Percentiles rank a stretch among this genome's conserved stretches.
These are phyloP conservation scores for Massarina eburnea DNA, from an alignment of 2,329 filamentous ascomycete genomes.

Conservation along the genomic window DNA sequence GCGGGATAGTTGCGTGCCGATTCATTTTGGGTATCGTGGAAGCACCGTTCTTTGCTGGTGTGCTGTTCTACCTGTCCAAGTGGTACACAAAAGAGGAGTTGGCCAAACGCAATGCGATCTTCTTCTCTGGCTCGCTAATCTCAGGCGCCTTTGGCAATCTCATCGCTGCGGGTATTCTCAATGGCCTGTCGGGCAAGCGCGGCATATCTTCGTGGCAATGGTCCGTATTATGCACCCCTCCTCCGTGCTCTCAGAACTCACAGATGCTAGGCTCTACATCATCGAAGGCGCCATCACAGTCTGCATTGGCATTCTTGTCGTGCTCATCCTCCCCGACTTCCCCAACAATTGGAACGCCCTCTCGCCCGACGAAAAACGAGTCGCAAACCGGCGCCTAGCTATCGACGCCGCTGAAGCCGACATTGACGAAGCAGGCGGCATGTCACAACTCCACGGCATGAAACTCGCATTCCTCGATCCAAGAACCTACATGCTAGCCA, in stretches of 20 bases:
- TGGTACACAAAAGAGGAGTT: constrained; percentile 59
- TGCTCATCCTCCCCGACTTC: constrained; percentile 43
- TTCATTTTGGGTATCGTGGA: constrained; percentile 14
- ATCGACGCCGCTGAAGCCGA: constrained; percentile 50
- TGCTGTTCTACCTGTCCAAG: constrained; percentile 27
- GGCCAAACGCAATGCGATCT: constrained; percentile 53
- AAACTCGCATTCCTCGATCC: constrained; percentile 55
- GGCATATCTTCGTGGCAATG: constrained; percentile 42
- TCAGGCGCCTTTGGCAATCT: constrained; percentile 55
- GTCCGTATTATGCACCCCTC: constrained; percentile 4
- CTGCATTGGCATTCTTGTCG: constrained; percentile 33
- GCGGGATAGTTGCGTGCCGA: constrained; percentile 17
- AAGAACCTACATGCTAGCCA: constrained; percentile 53
- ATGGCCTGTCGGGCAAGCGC: constrained; percentile 30
- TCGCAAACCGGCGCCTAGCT: constrained; percentile 52
- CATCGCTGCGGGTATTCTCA: constrained; percentile 55
- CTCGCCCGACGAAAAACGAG: constrained; percentile 46
- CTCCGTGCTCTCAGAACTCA: too few species aligned
- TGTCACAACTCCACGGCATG: constrained; percentile 52
- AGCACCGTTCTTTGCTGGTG: constrained; percentile 19
- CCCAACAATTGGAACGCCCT: constrained; percentile 44
- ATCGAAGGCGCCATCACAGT: constrained; percentile 43
- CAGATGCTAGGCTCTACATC: constrained; percentile 39
- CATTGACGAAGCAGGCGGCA: constrained; percentile 50
- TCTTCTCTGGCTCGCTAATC: constrained; percentile 55